These are phyloP conservation scores for Debaryomyces fabryi DNA, from an alignment of 1,139 yeast genomes.

Conservation along the genomic window DNA sequence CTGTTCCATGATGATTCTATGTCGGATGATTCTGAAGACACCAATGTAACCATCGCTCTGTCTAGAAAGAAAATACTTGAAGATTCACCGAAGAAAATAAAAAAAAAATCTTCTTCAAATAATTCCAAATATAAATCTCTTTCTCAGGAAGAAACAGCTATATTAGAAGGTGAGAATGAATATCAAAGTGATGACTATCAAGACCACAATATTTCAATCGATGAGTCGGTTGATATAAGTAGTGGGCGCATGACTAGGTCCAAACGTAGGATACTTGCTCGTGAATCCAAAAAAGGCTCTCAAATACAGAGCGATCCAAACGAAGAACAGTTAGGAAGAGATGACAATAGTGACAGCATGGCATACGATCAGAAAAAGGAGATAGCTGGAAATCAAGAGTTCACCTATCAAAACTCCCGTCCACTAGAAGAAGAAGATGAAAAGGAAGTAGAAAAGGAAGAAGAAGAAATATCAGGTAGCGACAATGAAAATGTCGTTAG, in stretches of 20 bases:
- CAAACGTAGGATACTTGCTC: neutral
- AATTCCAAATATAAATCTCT: neutral
- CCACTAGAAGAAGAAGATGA: neutral
- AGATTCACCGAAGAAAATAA: neutral
- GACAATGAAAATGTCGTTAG: neutral
- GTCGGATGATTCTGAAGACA: neutral
- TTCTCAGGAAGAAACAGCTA: neutral
- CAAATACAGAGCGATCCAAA: no score
- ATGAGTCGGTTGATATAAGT: neutral
- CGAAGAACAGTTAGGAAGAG: neutral
- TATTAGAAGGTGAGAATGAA: conserved; percentile 8
- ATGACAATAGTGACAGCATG: neutral
- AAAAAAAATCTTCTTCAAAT: neutral
- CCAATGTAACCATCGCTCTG: neutral
- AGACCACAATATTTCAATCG: neutral
- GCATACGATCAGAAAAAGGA: neutral
- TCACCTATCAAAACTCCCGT: neutral
- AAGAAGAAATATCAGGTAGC: neutral
- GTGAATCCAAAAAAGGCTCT: neutral
- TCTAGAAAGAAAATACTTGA: neutral
- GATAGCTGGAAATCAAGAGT: neutral
- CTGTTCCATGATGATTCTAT: neutral
- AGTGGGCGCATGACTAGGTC: neutral
- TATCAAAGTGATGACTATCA: neutral
- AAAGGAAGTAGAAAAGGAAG: neutral